phyloP scores from a whole-genome alignment of 2,329 filamentous ascomycete species.

The Bipolaris cookei region DNA sequence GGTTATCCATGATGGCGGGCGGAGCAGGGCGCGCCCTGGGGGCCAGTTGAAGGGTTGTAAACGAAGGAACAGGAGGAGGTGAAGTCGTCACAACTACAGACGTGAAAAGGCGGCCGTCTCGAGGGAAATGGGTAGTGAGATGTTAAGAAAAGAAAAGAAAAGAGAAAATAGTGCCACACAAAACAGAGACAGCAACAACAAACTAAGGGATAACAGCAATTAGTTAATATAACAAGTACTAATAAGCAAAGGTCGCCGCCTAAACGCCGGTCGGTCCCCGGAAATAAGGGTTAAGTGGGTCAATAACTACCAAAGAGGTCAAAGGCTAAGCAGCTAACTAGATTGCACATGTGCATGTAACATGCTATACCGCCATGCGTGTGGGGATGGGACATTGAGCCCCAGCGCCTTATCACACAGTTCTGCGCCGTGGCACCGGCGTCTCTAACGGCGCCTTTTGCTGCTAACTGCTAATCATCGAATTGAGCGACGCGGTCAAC shows the following conservation, averaged over 20 bases:
- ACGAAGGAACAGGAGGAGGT: not conserved
- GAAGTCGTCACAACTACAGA: conserved; percentile 14
- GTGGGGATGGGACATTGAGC: not conserved
- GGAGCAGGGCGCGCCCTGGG: conserved; percentile 29
- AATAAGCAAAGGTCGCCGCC: conserved; percentile 11
- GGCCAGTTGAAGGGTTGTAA: not conserved
- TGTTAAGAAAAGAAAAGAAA: conserved; percentile 17
- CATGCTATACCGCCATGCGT: not conserved
- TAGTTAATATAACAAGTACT: no score
- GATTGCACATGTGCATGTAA: conserved; percentile 6
- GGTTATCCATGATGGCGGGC: conserved; percentile 34
- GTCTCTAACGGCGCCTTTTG: conserved; percentile 10
- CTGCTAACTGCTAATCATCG: not conserved
- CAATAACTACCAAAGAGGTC: not conserved
- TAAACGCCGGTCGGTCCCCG: not conserved
- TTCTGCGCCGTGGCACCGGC: conserved; percentile 17
- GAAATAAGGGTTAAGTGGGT: conserved; percentile 18
- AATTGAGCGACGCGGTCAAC: not conserved
- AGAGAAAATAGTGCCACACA: conserved; percentile 4
- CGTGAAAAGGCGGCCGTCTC: conserved; percentile 5
- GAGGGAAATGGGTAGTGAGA: not conserved
- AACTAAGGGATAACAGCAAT: not conserved
- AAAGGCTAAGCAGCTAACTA: conserved; percentile 17
- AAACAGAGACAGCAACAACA: conserved; percentile 1
- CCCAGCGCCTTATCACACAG: conserved; percentile 18